Conservation (phyloP, 2,329 filamentous ascomycete genomes). For the Aspergillus brunneoviolaceus region DNA sequence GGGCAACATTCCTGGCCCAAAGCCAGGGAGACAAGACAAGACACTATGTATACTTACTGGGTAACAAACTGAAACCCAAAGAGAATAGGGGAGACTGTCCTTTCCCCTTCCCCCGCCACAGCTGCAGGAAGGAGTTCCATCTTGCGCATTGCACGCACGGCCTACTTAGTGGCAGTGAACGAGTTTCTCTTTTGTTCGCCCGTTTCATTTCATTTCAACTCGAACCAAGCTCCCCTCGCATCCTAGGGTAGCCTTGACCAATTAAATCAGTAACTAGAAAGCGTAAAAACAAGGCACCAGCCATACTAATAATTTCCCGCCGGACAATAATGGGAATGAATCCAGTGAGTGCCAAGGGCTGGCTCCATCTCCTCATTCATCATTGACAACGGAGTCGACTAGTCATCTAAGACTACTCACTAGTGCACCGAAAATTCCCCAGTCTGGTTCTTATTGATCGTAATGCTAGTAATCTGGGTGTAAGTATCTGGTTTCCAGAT, state of each 20-base stretch:
- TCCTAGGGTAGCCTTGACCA: neutral
- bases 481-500: too few species aligned
- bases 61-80: too few species aligned
- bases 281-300: neutral
- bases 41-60: neutral
- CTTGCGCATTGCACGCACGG: neutral
- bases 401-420: neutral
- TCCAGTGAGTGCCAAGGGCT: neutral
- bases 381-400: neutral
- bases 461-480: neutral
- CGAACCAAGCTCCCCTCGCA: neutral
- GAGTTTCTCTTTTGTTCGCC: too few species aligned
- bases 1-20: neutral
- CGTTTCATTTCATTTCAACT: neutral
- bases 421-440: neutral
- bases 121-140: neutral
- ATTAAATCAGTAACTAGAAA: neutral
- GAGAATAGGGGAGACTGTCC: neutral
- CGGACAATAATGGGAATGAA: neutral
- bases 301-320: neutral
- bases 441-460: neutral
- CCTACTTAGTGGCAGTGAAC: too few species aligned
- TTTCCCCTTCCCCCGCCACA: neutral
- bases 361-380: too few species aligned
- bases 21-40: neutral